A percentile compares a stretch with the other conserved stretches of the same genome.
Evolutionary conservation across 805 yeast species (phyloP).

Genomic region (Groenewaldozyma salmanticensis): DNA sequence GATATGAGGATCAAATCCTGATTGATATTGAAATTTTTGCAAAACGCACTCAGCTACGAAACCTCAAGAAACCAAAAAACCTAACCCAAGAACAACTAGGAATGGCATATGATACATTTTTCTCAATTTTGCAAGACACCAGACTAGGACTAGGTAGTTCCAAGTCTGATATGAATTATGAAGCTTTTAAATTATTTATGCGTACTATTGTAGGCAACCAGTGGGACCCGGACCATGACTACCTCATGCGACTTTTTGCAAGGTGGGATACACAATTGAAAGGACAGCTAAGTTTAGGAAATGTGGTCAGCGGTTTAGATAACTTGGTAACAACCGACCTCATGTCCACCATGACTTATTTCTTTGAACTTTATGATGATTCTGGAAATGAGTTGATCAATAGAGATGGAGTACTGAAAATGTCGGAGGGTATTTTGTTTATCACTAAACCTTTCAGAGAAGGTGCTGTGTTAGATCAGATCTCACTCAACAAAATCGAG

Average conservation of each 20-base stretch:
- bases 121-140: slow-evolving; percentile 61
- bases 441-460: slow-evolving; percentile 83
- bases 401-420: slow-evolving; percentile 67
- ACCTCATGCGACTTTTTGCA: slow-evolving; percentile 53
- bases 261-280: slow-evolving; percentile 56
- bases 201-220: slow-evolving; percentile 53
- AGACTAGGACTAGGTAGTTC: slow-evolving; percentile 36
- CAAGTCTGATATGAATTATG: slow-evolving; percentile 62
- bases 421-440: slow-evolving; percentile 79
- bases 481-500: slow-evolving; percentile 56
- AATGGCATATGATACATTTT: slow-evolving; percentile 75
- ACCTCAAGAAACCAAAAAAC: slow-evolving; percentile 64
- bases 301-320: slow-evolving; percentile 66
- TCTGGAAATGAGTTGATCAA: slow-evolving; percentile 52
- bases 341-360: slow-evolving; percentile 67
- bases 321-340: slow-evolving; percentile 60
- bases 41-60: slow-evolving; percentile 83
- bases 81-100: slow-evolving; percentile 50
- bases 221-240: slow-evolving; percentile 47
- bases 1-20: slow-evolving; percentile 65
- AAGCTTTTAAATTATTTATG: slow-evolving; percentile 64
- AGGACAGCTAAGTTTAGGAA: slow-evolving; percentile 51
- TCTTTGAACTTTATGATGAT: slow-evolving; percentile 65
- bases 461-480: slow-evolving; percentile 48
- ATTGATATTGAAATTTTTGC: slow-evolving; percentile 84